Percentiles rank a stretch among this genome's conserved stretches.
Evolutionary conservation across 768 basidiomycete genomes (phyloP).

Genomic region (Neoboletus brunneissimus): DNA sequence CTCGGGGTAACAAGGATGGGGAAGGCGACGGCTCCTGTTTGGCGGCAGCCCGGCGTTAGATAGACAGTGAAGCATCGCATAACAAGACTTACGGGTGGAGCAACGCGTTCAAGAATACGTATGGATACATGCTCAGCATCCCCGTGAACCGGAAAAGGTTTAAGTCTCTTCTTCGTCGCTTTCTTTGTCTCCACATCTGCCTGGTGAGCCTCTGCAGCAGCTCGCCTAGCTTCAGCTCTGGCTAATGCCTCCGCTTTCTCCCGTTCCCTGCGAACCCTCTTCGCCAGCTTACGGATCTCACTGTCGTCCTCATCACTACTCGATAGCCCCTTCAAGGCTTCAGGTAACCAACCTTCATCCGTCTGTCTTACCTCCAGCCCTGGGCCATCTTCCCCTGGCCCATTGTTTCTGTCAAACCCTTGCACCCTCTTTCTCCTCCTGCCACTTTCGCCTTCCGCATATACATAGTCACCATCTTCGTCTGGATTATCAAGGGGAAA

Average conservation of each 20-base stretch:
- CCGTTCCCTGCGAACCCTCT: constrained; percentile 33
- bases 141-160: constrained; percentile 26
- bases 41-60: neutral
- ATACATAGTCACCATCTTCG: constrained; percentile 29
- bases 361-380: neutral
- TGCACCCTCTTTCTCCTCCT: constrained; percentile 6
- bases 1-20: constrained; percentile 2
- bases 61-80: neutral
- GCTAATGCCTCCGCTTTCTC: constrained; percentile 22
- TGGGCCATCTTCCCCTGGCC: neutral
- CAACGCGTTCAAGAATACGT: neutral
- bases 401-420: neutral
- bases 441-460: constrained; percentile 10
- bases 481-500: constrained; percentile 19
- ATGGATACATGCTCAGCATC: neutral
- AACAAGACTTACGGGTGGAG: constrained; percentile 13
- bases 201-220: constrained; percentile 15
- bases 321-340: constrained; percentile 36
- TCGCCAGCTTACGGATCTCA: constrained; percentile 31
- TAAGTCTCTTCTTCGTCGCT: constrained; percentile 18
- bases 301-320: constrained; percentile 45
- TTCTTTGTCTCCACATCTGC: constrained; percentile 13
- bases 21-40: constrained; percentile 11
- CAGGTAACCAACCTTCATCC: constrained; percentile 31
- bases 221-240: constrained; percentile 17